Evolutionary conservation across 495 filamentous ascomycete genomes (phyloP).

Genomic region (Penicillium daleae): DNA sequence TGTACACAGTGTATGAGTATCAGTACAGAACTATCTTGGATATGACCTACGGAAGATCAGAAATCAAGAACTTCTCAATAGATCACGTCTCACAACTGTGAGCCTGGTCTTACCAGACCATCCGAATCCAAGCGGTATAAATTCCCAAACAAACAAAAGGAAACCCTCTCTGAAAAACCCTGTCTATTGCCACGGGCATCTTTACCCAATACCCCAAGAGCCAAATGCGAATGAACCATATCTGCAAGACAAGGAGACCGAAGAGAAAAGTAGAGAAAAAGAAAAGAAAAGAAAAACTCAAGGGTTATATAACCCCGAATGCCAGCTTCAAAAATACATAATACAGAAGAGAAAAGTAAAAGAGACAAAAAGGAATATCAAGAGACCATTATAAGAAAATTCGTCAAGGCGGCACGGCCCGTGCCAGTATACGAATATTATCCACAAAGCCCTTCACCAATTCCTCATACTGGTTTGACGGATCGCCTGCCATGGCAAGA

Average conservation of each 20-base stretch:
- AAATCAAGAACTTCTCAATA: too few relatives aligned
- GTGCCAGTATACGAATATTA: slow-evolving; percentile 74
- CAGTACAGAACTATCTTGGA: too few relatives aligned
- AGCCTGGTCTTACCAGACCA: not conserved
- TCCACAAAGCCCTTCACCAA: slow-evolving; percentile 82
- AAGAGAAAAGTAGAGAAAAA: not conserved
- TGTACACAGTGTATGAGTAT: too few relatives aligned
- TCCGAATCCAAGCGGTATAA: not conserved
- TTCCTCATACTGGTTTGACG: slow-evolving; percentile 67
- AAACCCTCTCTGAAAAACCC: not conserved
- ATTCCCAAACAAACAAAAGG: not conserved
- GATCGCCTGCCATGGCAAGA: slow-evolving; percentile 57
- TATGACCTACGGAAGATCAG: too few relatives aligned
- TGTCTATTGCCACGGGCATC: slow-evolving; percentile 14
- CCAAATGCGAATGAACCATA: slow-evolving; percentile 25
- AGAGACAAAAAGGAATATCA: not conserved
- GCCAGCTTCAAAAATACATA: slow-evolving; percentile 24
- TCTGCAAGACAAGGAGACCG: slow-evolving; percentile 14
- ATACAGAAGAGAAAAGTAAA: slow-evolving; percentile 9
- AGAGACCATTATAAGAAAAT: slow-evolving; percentile 5
- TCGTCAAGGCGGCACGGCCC: slow-evolving; percentile 46
- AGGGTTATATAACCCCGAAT: slow-evolving; percentile 11
- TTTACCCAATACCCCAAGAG: slow-evolving; percentile 12
- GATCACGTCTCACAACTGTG: too few relatives aligned
- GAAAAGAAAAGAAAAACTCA: slow-evolving; percentile 5